Base-by-base conservation (phyloP, 352 stramenopile genomes). In the Pythium insidiosum region DNA sequence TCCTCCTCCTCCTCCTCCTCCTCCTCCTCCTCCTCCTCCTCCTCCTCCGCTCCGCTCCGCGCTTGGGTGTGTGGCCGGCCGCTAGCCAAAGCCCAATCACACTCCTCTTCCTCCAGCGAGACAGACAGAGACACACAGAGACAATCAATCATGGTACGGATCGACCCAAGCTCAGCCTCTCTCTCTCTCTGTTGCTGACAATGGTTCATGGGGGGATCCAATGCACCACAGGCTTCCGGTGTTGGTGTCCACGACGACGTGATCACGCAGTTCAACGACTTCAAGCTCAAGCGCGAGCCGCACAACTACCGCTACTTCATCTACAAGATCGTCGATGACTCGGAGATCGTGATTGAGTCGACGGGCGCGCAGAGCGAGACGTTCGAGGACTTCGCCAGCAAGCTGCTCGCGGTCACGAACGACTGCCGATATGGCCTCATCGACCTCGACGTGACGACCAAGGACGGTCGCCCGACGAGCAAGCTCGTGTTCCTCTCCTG, bases 291-390 rank as follows among this genome's bases (percentile, higher is more conserved):
- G 70, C 72, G 84, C 49, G 83, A 84, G 43, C 84, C 84, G 43
- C 70, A 93, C 67, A 95, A 97, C 60, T 88, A 81, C 63, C 87
- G 90, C 50, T 97, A 97, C 84, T 96, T 97, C 58, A 93, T 96
- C 66, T 97, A 96, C 80, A 95, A 96, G 75, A 97, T 97, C 56
- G 82, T 92, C 45, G 73, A 78, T 49, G 78, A 97, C 69, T 80
- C 70, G 59, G 84, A 97, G 66, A 96, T 98, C 45, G 78, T 95
- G 34, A 96, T 97, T 61, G 88, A 96, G 28, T 81, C 84, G 23
- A 80, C 71, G 30, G 89, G 88, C 23, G 62, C 70, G 22, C 61
- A 67, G 38, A 58, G 47, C 10, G 84, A 95, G 55, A 88, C 65
- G 28, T 96, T 92, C 62, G 73, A 95, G 40, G 82, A 96, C 60